Evolutionary conservation across 2,329 filamentous ascomycete genomes (phyloP).

Genomic region (Penicillium sp.): DNA sequence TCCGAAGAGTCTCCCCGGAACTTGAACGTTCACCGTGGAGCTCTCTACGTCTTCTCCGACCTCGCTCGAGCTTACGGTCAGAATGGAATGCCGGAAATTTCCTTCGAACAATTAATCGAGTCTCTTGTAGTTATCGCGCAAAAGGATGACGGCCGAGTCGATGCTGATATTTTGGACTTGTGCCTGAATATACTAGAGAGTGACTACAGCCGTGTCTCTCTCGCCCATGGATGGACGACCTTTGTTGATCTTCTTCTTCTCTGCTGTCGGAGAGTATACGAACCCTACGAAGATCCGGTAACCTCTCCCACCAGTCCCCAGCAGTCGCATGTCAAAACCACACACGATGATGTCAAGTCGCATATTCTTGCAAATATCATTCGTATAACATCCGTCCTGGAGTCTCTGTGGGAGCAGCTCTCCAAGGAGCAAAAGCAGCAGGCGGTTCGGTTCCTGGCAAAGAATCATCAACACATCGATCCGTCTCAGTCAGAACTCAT

Average conservation of each 20-base stretch:
- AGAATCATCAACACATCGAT: slow-evolving; percentile 39
- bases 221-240: slow-evolving; percentile 36
- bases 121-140: slow-evolving; percentile 37
- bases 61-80: slow-evolving; percentile 44
- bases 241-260: slow-evolving; percentile 38
- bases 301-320: slow-evolving; percentile 27
- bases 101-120: slow-evolving; percentile 40
- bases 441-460: slow-evolving; percentile 39
- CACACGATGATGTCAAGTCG: slow-evolving; percentile 39
- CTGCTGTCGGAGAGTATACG: slow-evolving; percentile 38
- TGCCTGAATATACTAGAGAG: slow-evolving; percentile 45
- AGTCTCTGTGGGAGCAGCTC: slow-evolving; percentile 41
- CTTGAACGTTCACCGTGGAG: slow-evolving; percentile 43
- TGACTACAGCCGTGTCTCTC: slow-evolving; percentile 35
- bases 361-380: slow-evolving; percentile 42
- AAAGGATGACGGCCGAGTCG: slow-evolving; percentile 42
- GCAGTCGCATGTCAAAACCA: slow-evolving; percentile 28
- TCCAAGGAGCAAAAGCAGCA: slow-evolving; percentile 39
- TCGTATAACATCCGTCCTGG: slow-evolving; percentile 40
- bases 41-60: slow-evolving; percentile 45
- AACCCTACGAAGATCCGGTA: slow-evolving; percentile 29
- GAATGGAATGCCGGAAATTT: slow-evolving; percentile 40
- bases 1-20: slow-evolving; percentile 39
- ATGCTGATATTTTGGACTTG: slow-evolving; percentile 45
- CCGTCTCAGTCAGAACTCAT: slow-evolving; percentile 44